Evolutionary conservation across 2,329 filamentous ascomycete genomes (phyloP).

Genomic region (Colletotrichum theobromicola): DNA sequence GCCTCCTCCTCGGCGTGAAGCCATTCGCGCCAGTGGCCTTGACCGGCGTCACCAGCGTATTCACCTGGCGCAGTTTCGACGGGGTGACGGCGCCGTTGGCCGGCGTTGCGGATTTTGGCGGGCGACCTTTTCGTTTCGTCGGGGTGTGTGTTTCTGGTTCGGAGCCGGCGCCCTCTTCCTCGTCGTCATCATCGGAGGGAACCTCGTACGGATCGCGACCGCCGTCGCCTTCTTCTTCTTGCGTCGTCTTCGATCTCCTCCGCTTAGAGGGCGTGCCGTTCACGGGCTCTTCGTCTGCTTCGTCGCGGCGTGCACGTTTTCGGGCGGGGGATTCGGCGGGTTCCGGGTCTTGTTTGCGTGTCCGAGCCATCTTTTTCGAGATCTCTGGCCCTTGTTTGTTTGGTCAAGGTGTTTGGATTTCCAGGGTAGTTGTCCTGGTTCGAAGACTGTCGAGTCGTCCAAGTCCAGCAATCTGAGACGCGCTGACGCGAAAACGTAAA

Average conservation of each 20-base stretch:
- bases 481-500: slow-evolving; percentile 18
- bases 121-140: slow-evolving; percentile 38
- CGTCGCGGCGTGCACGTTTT: slow-evolving; percentile 28
- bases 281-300: slow-evolving; percentile 29
- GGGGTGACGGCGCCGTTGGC: slow-evolving; percentile 40
- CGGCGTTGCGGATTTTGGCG: slow-evolving; percentile 31
- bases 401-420: neutral
- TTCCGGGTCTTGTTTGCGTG: neutral
- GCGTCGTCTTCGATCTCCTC: slow-evolving; percentile 26
- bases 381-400: neutral
- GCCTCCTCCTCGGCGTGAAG: slow-evolving; percentile 67
- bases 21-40: slow-evolving; percentile 37
- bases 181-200: neutral
- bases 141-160: slow-evolving; percentile 37
- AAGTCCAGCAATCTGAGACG: neutral
- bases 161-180: slow-evolving; percentile 1
- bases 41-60: slow-evolving; percentile 42
- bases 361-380: neutral
- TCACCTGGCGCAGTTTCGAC: slow-evolving; percentile 35
- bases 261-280: slow-evolving; percentile 38
- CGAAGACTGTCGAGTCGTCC: neutral
- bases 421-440: neutral
- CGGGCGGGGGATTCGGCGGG: slow-evolving; percentile 8
- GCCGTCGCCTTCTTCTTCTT: slow-evolving; percentile 28
- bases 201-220: slow-evolving; percentile 18